Evolutionary conservation across 139 green algal species (phyloP).

Genomic region (Edaphochlamys debaryana): DNA sequence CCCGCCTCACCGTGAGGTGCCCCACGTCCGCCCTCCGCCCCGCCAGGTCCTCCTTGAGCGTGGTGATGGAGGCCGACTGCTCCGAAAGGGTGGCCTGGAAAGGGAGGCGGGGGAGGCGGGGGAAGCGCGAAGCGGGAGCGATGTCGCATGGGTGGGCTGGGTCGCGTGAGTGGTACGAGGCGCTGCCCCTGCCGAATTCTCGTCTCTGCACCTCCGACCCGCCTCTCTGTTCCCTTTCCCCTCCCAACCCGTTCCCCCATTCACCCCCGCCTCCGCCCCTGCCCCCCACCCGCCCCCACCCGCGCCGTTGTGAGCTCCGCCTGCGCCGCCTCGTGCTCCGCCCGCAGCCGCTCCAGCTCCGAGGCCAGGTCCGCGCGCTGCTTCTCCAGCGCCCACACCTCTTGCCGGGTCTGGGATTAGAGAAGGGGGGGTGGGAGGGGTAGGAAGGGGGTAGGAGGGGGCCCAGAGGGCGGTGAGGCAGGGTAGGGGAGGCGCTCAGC

Average conservation of each 20-base stretch:
- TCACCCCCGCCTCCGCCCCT: neutral
- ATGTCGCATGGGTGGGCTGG: too few species aligned
- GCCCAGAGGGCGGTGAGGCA: neutral
- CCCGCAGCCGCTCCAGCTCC: slow-evolving; percentile 48
- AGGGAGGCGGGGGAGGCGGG: too few species aligned
- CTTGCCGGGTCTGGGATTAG: slow-evolving; percentile 12
- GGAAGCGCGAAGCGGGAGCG: too few species aligned
- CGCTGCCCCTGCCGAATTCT: too few species aligned
- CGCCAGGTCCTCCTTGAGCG: slow-evolving; percentile 52
- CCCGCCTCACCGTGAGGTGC: slow-evolving; percentile 25
- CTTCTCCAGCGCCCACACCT: slow-evolving; percentile 52
- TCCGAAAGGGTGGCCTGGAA: neutral
- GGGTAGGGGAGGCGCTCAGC: neutral
- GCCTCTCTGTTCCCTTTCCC: too few species aligned
- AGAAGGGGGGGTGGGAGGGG: neutral
- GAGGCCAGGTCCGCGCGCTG: slow-evolving; percentile 48
- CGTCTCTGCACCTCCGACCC: too few species aligned
- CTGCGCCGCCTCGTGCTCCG: slow-evolving; percentile 52
- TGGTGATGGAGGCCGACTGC: neutral
- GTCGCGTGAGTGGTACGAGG: too few species aligned
- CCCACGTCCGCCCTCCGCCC: slow-evolving; percentile 38
- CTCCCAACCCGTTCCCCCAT: too few species aligned
- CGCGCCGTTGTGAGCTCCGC: slow-evolving; percentile 45
- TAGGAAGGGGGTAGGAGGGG: neutral
- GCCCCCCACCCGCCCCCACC: slow-evolving; percentile 33